phyloP scores from a whole-genome alignment of 805 yeast genomes.

The Huiozyma naganishii region DNA sequence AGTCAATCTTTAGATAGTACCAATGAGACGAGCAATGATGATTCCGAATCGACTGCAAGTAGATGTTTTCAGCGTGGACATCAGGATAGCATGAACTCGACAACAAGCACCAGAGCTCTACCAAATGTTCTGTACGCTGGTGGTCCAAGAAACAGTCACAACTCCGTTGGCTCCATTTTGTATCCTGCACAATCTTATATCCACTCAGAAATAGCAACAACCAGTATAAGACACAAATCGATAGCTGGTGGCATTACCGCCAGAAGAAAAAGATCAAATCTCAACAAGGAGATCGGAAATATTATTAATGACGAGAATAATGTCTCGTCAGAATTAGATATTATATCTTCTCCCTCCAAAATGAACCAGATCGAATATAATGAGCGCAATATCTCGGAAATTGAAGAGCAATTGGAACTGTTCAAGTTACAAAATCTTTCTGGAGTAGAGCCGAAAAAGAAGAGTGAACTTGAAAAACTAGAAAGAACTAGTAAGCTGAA shows the following conservation, averaged over 20 bases:
- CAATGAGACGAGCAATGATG: conserved; percentile 1
- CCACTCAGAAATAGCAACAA: neutral
- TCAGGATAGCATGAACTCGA: neutral
- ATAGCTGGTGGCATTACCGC: neutral
- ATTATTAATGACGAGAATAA: neutral
- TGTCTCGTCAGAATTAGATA: neutral
- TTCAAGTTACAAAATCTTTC: neutral
- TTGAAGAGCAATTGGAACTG: conserved; percentile 1
- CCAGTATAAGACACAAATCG: conserved; percentile 1
- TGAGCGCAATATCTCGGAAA: neutral
- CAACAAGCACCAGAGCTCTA: neutral
- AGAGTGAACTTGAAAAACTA: neutral
- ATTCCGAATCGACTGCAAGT: neutral
- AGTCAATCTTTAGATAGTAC: conserved; percentile 19
- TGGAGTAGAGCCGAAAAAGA: neutral
- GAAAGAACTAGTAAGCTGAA: neutral
- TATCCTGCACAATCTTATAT: conserved; percentile 6
- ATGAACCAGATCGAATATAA: neutral
- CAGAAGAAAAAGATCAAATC: conserved; percentile 14
- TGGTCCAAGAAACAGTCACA: conserved; percentile 18
- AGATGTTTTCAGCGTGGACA: neutral
- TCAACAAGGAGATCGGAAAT: conserved; percentile 15
- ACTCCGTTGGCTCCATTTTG: conserved; percentile 14
- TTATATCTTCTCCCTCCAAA: neutral
- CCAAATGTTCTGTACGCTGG: conserved; percentile 17